Evolutionary conservation across 139 green algal genomes (phyloP), one percentile per base, ranked within the genome.

Genomic region (Ulvella scutata): DNA sequence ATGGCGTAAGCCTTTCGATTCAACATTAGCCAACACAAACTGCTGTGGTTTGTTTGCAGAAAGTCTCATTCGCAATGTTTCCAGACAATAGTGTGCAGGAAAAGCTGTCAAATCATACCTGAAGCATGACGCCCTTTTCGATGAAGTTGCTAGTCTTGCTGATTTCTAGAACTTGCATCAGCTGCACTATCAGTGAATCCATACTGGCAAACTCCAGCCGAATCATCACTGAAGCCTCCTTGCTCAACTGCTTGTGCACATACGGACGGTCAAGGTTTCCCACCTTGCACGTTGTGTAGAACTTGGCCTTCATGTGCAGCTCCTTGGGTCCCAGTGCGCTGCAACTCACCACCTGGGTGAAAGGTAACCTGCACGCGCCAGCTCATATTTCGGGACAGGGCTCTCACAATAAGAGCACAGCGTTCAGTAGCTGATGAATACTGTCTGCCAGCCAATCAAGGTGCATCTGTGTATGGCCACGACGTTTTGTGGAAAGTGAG

Each of bases 341-440:
- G 17, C 51, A 67, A 10, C 51, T 23, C 9, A 78, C 43, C 2
- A 82, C 62, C 9, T 59, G 51, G 3, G 33, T 1, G 29, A 89
- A 85, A 2, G 85, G 85, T 38, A 89, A 67, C 75, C 84, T 87
- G 80, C 33, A 51, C 21, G 28, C 3, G 29, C 35, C 62, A n/a
- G n/a, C n/a, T n/a, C n/a, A n/a, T n/a, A n/a, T n/a, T n/a, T n/a
- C n/a, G n/a, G n/a, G n/a, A n/a, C n/a, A n/a, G n/a, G n/a, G n/a
- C n/a, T n/a, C n/a, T n/a, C n/a, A n/a, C n/a, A n/a, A n/a, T n/a
- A n/a, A n/a, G n/a, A n/a, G n/a, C n/a, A n/a, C n/a, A n/a, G n/a
- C n/a, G n/a, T n/a, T n/a, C n/a, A n/a, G n/a, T n/a, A n/a, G n/a
- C n/a, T n/a, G n/a, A n/a, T n/a, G n/a, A n/a, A n/a, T n/a, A n/a